Percentiles rank a stretch among this genome's conserved stretches.
phyloP scores from a whole-genome alignment of 768 basidiomycete genomes.

The Mycena pura region DNA sequence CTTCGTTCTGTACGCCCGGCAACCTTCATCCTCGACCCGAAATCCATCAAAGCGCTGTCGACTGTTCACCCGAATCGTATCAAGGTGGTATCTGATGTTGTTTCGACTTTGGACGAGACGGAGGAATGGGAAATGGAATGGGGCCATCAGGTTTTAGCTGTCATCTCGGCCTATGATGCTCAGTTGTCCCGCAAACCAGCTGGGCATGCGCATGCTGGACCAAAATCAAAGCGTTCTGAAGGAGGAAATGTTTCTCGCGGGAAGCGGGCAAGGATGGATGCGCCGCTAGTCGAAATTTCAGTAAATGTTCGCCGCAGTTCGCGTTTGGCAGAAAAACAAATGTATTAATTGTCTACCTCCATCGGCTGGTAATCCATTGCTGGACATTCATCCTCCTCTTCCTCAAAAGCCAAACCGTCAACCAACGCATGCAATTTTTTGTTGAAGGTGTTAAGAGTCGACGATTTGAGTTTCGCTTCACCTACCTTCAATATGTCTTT shows the following conservation, averaged over 20 bases:
- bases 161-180: neutral
- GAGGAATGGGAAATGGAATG: conserved; percentile 33
- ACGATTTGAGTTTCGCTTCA: conserved; percentile 29
- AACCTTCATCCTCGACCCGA: conserved; percentile 27
- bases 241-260: neutral
- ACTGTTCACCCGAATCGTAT: conserved; percentile 10
- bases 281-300: neutral
- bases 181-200: neutral
- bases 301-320: neutral
- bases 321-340: neutral
- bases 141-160: conserved; percentile 5
- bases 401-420: conserved; percentile 9
- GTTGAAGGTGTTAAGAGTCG: conserved; percentile 40
- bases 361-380: neutral
- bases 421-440: conserved; percentile 33
- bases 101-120: conserved; percentile 23
- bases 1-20: conserved; percentile 16
- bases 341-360: neutral
- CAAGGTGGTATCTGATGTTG: conserved; percentile 1
- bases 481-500: conserved; percentile 24
- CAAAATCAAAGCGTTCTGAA: neutral
- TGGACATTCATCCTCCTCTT: conserved; percentile 34
- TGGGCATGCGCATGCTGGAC: neutral
- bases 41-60: conserved; percentile 18
- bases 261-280: neutral